phyloP scores from a whole-genome alignment of 805 yeast genomes.

The Ogataea haglerorum region DNA sequence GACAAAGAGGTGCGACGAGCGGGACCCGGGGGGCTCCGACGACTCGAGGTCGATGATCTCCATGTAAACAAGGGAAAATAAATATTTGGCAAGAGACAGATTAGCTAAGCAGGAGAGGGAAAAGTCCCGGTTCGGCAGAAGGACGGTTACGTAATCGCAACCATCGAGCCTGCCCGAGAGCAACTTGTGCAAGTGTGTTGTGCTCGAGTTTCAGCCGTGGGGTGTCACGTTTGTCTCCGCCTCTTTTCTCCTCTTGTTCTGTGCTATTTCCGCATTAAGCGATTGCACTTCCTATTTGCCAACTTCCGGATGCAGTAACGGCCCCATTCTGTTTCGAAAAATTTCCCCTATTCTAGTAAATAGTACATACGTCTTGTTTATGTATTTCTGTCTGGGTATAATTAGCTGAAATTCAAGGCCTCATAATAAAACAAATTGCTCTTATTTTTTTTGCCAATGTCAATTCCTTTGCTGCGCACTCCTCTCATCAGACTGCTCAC shows the following conservation, averaged over 20 bases:
- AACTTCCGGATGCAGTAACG: constrained; percentile 6
- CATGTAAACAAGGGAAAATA: constrained; percentile 5
- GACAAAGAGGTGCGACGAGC: constrained; percentile 4
- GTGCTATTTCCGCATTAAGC: background rate
- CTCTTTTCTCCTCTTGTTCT: background rate
- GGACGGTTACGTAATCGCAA: background rate
- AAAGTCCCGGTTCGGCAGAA: no score
- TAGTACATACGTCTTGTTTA: constrained; percentile 10
- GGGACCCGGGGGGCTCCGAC: constrained; percentile 2
- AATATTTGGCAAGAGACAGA: background rate
- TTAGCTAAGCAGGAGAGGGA: background rate
- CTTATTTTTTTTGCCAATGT: background rate
- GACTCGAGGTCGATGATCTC: constrained; percentile 8
- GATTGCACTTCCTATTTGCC: constrained; percentile 5
- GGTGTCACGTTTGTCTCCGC: background rate
- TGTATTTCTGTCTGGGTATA: constrained; percentile 10
- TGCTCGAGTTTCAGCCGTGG: background rate
- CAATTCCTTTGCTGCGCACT: constrained; percentile 16
- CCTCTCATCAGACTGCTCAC: constrained; percentile 23
- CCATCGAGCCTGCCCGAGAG: background rate
- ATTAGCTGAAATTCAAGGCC: constrained; percentile 9
- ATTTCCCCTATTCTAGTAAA: constrained; percentile 9
- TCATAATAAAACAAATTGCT: constrained; percentile 2
- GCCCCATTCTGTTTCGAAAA: constrained; percentile 4
- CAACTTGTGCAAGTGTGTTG: no score